Base-by-base conservation (phyloP, 495 filamentous ascomycete species). In the Evernia prunastri region DNA sequence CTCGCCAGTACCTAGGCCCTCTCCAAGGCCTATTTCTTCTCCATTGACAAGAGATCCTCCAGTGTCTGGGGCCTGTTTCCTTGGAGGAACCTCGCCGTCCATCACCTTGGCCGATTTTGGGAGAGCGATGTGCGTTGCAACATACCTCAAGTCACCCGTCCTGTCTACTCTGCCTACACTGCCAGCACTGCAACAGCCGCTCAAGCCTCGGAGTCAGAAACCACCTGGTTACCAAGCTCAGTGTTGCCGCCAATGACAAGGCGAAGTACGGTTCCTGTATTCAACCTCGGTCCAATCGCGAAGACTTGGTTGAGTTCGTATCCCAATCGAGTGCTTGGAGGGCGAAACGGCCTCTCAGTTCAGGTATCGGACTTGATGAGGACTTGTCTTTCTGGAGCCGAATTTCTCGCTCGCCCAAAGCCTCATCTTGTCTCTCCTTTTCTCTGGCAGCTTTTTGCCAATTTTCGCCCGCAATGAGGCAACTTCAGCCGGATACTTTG, bases 401-500 rank as follows among this genome's bases (percentile, higher is more conserved):
- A 29, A 25, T 25, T 51, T 51, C 47, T 51, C 47, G 9, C 47
- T 51, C 12, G 47, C 47, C 47, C 47, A 51, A 29, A 29, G 23
- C 23, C 5, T 51, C 5, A 29, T 29, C 25, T 29, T 51, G 25
- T 51, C 29, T 17, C 47, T 29, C 47, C 3, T 51, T 25, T 51
- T 51, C 23, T 51, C 47, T 51, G 23, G 47, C 47, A 51, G 47
- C 47, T 51, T 51, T 27, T 51, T 51, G 13, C 29, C 23, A 51
- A 51, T 15, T 2, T 3, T 51, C 9, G 7, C 47, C 47, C 47
- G 47, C 25, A 51, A 51, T 27, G 47, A 51, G 47, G 25, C 47
- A 29, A 29, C 23, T 29, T 51, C 47, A 17, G 12, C 47, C 4
- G 47, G 47, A 29, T 29, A 17, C 25, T 29, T 51, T 15, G 47